These are phyloP conservation scores for Ophiostoma quercus DNA, from an alignment of 2,329 filamentous ascomycete genomes.

Conservation along the genomic window DNA sequence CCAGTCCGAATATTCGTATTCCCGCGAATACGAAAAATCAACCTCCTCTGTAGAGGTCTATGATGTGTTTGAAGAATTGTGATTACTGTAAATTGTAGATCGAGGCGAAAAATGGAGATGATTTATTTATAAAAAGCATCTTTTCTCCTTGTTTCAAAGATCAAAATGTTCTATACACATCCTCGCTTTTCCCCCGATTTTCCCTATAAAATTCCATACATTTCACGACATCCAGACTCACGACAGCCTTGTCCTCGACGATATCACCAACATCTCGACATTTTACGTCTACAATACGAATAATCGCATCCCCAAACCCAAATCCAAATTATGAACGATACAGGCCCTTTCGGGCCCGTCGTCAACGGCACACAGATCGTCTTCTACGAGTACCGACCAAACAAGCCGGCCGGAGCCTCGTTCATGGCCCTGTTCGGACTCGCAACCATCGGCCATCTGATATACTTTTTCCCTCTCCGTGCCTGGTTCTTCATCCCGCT, in stretches of 20 bases:
- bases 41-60: not conserved
- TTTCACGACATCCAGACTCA: not conserved
- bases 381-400: not conserved
- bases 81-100: not conserved
- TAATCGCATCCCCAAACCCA: not conserved
- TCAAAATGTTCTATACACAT: not conserved
- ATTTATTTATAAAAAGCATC: not conserved
- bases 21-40: not conserved
- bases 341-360: not conserved
- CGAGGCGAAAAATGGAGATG: not conserved
- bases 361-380: not conserved
- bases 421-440: not conserved
- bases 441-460: not conserved
- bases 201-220: not conserved
- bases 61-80: not conserved
- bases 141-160: not conserved
- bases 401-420: not conserved
- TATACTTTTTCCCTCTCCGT: not conserved
- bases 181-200: not conserved
- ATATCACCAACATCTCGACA: not conserved
- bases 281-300: not conserved
- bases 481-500: not conserved
- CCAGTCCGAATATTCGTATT: not conserved
- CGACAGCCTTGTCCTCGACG: not conserved
- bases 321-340: not conserved